These are phyloP conservation scores for Chernovozyma sophiae-reginae DNA, from an alignment of 1,139 yeast genomes.

Conservation along the genomic window DNA sequence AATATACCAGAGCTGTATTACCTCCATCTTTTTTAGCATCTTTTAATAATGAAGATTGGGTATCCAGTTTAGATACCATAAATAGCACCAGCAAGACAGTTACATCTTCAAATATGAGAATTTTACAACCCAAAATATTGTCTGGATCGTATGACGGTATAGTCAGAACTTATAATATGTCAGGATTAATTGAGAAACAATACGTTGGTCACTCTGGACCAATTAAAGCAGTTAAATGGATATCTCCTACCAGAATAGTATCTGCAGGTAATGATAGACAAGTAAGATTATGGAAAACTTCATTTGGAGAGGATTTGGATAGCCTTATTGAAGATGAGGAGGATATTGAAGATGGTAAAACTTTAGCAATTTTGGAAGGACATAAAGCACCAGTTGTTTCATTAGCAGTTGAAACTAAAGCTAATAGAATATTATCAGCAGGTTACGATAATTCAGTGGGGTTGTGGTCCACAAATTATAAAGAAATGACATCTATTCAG, in stretches of 20 bases:
- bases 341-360: conserved; percentile 64
- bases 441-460: conserved; percentile 80
- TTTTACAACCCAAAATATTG: conserved; percentile 50
- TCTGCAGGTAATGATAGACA: conserved; percentile 89
- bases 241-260: conserved; percentile 69
- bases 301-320: conserved; percentile 32
- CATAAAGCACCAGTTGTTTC: conserved; percentile 84
- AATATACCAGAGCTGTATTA: conserved; percentile 85
- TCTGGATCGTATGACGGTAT: conserved; percentile 95
- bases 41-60: conserved; percentile 94
- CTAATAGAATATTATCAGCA: conserved; percentile 71
- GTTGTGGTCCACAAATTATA: conserved; percentile 82
- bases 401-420: conserved; percentile 53
- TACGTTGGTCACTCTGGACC: conserved; percentile 86
- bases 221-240: conserved; percentile 76
- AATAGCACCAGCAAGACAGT: conserved; percentile 27
- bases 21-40: conserved; percentile 92
- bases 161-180: conserved; percentile 80
- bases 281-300: conserved; percentile 81
- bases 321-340: conserved; percentile 25
- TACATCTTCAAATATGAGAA: conserved; percentile 24
- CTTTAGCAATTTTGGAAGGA: conserved; percentile 80
- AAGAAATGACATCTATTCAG: conserved; percentile 76
- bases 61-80: conserved; percentile 66
- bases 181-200: conserved; percentile 81